These are phyloP conservation scores for Cyclostephanos invisitatus DNA, from an alignment of 108 stramenopile genomes.

Conservation along the genomic window DNA sequence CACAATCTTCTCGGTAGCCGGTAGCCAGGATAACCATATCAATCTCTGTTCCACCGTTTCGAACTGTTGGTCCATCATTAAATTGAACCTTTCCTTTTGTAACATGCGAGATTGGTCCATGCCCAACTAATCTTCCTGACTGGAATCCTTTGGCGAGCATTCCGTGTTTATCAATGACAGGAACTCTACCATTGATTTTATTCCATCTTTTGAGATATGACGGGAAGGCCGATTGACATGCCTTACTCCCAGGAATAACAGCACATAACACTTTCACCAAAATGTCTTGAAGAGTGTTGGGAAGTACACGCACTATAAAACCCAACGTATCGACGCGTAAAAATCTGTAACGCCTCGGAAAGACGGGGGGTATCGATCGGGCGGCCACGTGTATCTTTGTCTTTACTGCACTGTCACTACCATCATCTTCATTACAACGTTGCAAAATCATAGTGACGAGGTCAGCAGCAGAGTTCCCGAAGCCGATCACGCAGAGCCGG, in stretches of 20 bases:
- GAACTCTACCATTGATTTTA: constrained; percentile 47
- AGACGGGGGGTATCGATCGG: constrained; percentile 55
- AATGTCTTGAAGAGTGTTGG: constrained; percentile 41
- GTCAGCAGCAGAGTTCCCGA: constrained; percentile 56
- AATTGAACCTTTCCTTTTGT: constrained; percentile 23
- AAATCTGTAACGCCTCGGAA: constrained; percentile 37
- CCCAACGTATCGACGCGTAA: constrained; percentile 55
- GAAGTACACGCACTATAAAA: constrained; percentile 33
- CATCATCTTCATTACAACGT: constrained; percentile 17
- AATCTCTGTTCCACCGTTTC: constrained; percentile 14
- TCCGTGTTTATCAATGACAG: constrained; percentile 58
- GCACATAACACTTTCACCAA: constrained; percentile 39
- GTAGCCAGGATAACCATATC: constrained; percentile 60
- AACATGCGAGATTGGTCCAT: constrained; percentile 45
- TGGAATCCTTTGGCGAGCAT: constrained; percentile 42
- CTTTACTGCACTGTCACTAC: constrained; percentile 2
- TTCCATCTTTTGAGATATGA: constrained; percentile 45
- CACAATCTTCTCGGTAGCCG: constrained; percentile 43
- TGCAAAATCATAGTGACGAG: constrained; percentile 38
- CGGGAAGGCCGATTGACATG: constrained; percentile 48
- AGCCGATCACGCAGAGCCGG: constrained; percentile 43
- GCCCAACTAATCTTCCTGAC: constrained; percentile 49
- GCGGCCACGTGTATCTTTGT: constrained; percentile 54
- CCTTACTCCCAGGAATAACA: constrained; percentile 32
- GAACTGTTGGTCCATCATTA: constrained; percentile 18